Evolutionary conservation across 176 grass and related monocot genomes (phyloP).

Genomic region (Microstegium vimineum): DNA sequence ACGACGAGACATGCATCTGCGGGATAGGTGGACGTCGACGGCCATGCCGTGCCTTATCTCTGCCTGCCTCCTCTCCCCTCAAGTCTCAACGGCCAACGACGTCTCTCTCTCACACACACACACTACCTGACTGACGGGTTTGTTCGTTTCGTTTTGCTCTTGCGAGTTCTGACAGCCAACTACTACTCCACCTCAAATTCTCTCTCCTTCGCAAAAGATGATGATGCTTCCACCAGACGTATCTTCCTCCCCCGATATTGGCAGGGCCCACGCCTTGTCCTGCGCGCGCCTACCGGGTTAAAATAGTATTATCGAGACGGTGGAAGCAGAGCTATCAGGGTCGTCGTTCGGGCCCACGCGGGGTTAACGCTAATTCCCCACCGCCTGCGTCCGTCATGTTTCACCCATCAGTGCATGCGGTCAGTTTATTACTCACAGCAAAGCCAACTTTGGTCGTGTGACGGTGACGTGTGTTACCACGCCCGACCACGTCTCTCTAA

Average conservation of each 20-base stretch:
- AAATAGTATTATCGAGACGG: too few species aligned
- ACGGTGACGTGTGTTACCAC: neutral
- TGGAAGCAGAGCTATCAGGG: too few species aligned
- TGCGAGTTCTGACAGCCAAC: neutral
- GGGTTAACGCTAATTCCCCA: slow-evolving; percentile 18
- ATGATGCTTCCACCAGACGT: slow-evolving; percentile 11
- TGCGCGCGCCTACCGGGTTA: slow-evolving; percentile 19
- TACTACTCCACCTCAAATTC: neutral
- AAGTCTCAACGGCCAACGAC: neutral
- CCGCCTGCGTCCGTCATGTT: neutral
- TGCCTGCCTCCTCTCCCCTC: too few species aligned
- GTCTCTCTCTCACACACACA: neutral
- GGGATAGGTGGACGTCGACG: neutral
- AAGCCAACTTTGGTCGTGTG: neutral
- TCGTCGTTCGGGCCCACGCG: slow-evolving; percentile 6
- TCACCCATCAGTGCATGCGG: neutral
- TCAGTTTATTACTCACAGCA: neutral
- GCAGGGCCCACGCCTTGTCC: neutral
- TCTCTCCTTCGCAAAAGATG: too few species aligned
- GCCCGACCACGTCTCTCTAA: slow-evolving; percentile 44
- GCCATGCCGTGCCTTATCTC: neutral
- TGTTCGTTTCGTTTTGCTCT: neutral
- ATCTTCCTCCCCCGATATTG: neutral
- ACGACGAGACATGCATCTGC: neutral
- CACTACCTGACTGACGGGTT: slow-evolving; percentile 7